Percentiles rank a stretch among this genome's conserved stretches.
Conservation (phyloP, 2,329 filamentous ascomycete species). For the Neofusicoccum kwambonambiense region DNA sequence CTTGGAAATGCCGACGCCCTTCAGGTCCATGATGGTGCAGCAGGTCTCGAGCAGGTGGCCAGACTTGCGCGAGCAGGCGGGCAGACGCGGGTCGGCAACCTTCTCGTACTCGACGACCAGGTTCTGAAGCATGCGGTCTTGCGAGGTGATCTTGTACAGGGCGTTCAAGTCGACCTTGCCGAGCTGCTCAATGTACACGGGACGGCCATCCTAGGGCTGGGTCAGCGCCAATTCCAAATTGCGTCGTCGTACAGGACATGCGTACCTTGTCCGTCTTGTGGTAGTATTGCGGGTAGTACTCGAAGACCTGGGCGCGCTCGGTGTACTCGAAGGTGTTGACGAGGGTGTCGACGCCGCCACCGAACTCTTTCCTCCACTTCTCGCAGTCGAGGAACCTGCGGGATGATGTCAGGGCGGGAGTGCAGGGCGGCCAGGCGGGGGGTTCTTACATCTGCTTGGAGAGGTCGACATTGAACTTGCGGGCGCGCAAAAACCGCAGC, state of each 20-base stretch:
- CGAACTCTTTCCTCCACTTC: conserved; percentile 85
- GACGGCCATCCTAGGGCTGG: conserved; percentile 75
- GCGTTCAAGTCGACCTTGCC: conserved; percentile 87
- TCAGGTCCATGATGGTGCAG: conserved; percentile 97
- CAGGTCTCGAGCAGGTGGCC: conserved; percentile 92
- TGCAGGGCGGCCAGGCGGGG: too few relatives aligned
- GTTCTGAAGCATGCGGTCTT: conserved; percentile 93
- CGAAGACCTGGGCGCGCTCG: conserved; percentile 78
- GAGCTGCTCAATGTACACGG: conserved; percentile 94
- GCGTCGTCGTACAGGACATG: neutral
- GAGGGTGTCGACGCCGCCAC: conserved; percentile 70
- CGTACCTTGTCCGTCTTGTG: conserved; percentile 85
- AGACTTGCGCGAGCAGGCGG: conserved; percentile 89
- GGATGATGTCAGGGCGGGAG: conserved; percentile 25
- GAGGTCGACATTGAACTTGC: conserved; percentile 87
- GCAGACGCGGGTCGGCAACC: conserved; percentile 85
- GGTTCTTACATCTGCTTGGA: conserved; percentile 80
- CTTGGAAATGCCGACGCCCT: conserved; percentile 83
- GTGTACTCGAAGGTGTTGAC: conserved; percentile 80
- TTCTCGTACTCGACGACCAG: conserved; percentile 98
- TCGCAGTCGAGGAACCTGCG: conserved; percentile 85
- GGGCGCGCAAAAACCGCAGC: conserved; percentile 87
- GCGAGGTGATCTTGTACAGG: conserved; percentile 90
- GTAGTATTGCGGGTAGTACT: conserved; percentile 98
- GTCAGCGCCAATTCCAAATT: neutral